Percentiles rank a stretch among this genome's conserved stretches.
These are phyloP conservation scores for Dictyophora rubrovolvata DNA, from an alignment of 768 basidiomycete genomes.

Conservation along the genomic window DNA sequence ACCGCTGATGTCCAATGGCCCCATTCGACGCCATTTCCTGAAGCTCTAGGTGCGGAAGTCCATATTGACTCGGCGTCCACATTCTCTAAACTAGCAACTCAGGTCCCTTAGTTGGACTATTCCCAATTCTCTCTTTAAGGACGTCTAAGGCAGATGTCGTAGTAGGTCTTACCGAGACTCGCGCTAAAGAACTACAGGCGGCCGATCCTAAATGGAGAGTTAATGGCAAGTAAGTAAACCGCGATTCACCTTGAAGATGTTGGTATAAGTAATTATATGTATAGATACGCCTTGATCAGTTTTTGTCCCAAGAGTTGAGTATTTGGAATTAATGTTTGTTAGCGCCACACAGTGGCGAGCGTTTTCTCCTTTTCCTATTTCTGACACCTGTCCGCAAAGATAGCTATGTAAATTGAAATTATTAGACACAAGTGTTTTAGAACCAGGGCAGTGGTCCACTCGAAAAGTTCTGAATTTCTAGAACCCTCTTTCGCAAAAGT, in stretches of 20 bases:
- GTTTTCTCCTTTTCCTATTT: too few relatives aligned
- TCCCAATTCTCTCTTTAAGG: conserved; percentile 75
- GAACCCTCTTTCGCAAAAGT: too few relatives aligned
- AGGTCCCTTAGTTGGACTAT: conserved; percentile 72
- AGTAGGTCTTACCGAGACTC: conserved; percentile 63
- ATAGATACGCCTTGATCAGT: conserved; percentile 12
- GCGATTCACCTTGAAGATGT: neutral
- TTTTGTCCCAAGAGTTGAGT: conserved; percentile 4
- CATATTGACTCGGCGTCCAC: neutral
- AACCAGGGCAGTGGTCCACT: too few relatives aligned
- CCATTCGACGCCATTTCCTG: conserved; percentile 59
- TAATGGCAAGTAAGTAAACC: conserved; percentile 56
- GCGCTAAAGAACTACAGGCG: conserved; percentile 57
- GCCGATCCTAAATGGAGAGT: conserved; percentile 62
- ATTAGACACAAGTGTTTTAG: too few relatives aligned
- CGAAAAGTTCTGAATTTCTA: too few relatives aligned
- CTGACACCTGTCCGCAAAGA: too few relatives aligned
- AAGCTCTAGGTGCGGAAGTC: conserved; percentile 50
- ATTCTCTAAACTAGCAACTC: conserved; percentile 1
- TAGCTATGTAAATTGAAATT: too few relatives aligned
- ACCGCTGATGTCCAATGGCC: conserved; percentile 88
- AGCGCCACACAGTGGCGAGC: too few relatives aligned
- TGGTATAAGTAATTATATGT: neutral
- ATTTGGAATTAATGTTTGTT: neutral
- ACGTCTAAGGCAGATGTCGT: conserved; percentile 96